Evolutionary conservation across 352 stramenopile genomes (phyloP), one percentile per base, ranked within the genome.

Genomic region (Hyaloperonospora brassicae): DNA sequence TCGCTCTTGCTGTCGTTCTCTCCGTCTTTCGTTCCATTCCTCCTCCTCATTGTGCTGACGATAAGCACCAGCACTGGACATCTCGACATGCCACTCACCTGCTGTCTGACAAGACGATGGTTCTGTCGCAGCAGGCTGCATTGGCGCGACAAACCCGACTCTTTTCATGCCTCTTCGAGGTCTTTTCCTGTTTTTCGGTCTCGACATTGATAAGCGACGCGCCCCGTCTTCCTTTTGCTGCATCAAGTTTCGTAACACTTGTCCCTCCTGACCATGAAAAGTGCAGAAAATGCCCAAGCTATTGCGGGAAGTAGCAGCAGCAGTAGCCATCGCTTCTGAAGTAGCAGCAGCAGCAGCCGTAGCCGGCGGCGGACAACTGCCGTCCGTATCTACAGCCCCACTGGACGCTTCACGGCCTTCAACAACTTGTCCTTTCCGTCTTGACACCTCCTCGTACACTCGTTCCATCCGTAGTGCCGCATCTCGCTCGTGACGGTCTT

Each of bases 391-490:
- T 14, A 55, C 67, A n/a, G 63, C 68, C 21, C 47, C 48, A 46
- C 53, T 47, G 3, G 55, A 60, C 11, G 17, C 47, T 46, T 53
- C 56, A 7, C 49, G 7, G 22, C 57, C 46, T 52, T 17, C 51
- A 45, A 55, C 31, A 2, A 41, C 22, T 52, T 66, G 66, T n/a
- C 59, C 57, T 50, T 70, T 76, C 23, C 69, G 58, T 1, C 68
- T 56, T 23, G 64, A 77, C 0, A 84, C 65, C 40, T 84, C 65
- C 17, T 74, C 50, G 39, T 76, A 84, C 23, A 84, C 73, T 27
- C 65, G 67, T 47, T 79, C 64, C 73, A 84, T 84, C 21, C 73
- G 67, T 43, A 70, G 55, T 45, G 73, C 68, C 9, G 64, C 57
- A 41, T 78, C 62, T 27, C 27, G 59, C 11, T 59, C 48, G 22